These are phyloP conservation scores for Periglandula ipomoeae DNA, from an alignment of 2,329 filamentous ascomycete species.

Conservation along the genomic window DNA sequence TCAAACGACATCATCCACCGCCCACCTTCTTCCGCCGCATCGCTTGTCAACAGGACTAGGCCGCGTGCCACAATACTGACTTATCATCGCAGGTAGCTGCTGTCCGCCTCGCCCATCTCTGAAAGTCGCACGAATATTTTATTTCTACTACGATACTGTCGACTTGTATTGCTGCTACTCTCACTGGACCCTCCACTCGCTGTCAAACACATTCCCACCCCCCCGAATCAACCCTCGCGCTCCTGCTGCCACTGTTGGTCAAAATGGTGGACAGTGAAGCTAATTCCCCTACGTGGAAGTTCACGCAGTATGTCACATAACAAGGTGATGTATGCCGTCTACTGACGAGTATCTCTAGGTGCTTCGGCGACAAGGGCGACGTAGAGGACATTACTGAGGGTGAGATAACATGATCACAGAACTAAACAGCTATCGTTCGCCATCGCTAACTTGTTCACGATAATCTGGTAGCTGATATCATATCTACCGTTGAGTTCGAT, in stretches of 20 bases:
- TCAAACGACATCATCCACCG: slow-evolving; percentile 19
- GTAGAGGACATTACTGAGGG: slow-evolving; percentile 98
- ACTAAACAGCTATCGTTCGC: slow-evolving; percentile 6
- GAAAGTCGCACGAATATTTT: slow-evolving; percentile 3
- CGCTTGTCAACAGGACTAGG: slow-evolving; percentile 12
- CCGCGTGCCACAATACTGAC: slow-evolving; percentile 8
- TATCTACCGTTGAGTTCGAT: slow-evolving; percentile 85
- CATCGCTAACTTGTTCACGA: slow-evolving; percentile 13
- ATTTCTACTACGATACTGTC: background rate
- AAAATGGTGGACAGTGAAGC: slow-evolving; percentile 96
- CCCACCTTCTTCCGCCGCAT: slow-evolving; percentile 12
- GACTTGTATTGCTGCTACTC: background rate
- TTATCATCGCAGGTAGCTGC: slow-evolving; percentile 6
- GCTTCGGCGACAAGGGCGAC: slow-evolving; percentile 99
- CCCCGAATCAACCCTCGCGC: slow-evolving; percentile 14
- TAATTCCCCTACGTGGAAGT: slow-evolving; percentile 97
- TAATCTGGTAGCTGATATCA: slow-evolving; percentile 63
- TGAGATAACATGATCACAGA: slow-evolving; percentile 38
- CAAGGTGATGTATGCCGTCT: slow-evolving; percentile 10
- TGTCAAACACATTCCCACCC: background rate
- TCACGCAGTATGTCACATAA: slow-evolving; percentile 75
- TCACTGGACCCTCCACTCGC: background rate
- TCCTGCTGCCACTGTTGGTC: slow-evolving; percentile 22
- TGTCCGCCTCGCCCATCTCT: slow-evolving; percentile 2
- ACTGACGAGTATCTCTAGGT: slow-evolving; percentile 46